Evolutionary conservation across 2,329 filamentous ascomycete genomes (phyloP).

Genomic region (Xylaria polymorpha): DNA sequence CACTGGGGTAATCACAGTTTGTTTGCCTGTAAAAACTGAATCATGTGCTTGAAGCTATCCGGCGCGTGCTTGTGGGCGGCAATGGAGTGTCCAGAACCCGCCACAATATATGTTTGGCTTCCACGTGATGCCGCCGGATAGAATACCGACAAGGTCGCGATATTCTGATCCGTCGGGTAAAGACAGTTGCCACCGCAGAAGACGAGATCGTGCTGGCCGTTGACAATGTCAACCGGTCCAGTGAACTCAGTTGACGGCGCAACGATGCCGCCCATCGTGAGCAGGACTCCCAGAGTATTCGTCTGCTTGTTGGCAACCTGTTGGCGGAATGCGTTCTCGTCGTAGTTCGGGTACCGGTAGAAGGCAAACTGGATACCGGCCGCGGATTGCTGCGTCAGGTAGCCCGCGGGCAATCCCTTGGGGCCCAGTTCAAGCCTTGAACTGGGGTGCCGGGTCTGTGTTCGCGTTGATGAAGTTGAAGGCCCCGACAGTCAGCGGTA

Average conservation of each 20-base stretch:
- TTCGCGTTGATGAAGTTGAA: too few species aligned
- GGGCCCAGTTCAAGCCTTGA: too few species aligned
- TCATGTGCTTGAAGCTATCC: conserved; percentile 43
- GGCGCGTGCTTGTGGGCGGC: conserved; percentile 42
- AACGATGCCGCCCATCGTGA: conserved; percentile 39
- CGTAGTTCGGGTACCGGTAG: conserved; percentile 40
- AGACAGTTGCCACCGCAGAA: conserved; percentile 44
- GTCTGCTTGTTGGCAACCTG: conserved; percentile 43
- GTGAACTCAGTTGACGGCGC: conserved; percentile 38
- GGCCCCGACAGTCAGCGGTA: too few species aligned
- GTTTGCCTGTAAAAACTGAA: conserved; percentile 41
- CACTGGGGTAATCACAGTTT: conserved; percentile 27
- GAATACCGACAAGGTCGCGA: conserved; percentile 31
- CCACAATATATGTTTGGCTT: conserved; percentile 42
- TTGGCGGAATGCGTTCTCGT: conserved; percentile 34
- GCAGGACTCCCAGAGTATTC: conserved; percentile 40
- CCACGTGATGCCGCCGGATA: conserved; percentile 38
- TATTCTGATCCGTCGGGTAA: conserved; percentile 40
- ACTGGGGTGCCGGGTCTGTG: too few species aligned
- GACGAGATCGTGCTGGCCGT: conserved; percentile 43
- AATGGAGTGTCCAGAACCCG: conserved; percentile 40
- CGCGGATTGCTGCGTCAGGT: conserved; percentile 36
- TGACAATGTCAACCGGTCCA: conserved; percentile 43
- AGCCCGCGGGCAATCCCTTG: too few species aligned
- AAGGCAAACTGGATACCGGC: conserved; percentile 42